These are phyloP conservation scores for Trichoderma polysporum DNA, from an alignment of 2,329 filamentous ascomycete genomes.

Conservation along the genomic window DNA sequence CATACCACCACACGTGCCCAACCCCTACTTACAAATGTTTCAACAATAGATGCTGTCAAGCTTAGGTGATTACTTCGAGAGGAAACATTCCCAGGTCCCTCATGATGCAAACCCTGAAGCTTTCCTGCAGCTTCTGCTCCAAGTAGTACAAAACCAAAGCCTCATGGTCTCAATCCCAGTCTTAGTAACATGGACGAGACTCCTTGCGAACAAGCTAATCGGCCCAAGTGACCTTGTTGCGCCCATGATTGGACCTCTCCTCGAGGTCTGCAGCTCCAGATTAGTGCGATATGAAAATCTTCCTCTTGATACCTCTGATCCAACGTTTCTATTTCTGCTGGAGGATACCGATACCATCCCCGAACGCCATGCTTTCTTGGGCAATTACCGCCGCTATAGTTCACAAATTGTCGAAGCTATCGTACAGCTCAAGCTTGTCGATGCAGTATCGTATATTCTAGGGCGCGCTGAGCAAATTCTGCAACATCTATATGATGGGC, in stretches of 20 bases:
- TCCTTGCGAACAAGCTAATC: conserved; percentile 71
- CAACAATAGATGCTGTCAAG: conserved; percentile 73
- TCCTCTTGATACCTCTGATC: conserved; percentile 76
- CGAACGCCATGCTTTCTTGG: conserved; percentile 90
- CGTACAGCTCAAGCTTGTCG: conserved; percentile 75
- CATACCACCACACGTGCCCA: background rate
- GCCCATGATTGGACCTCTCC: conserved; percentile 67
- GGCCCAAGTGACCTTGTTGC: conserved; percentile 61
- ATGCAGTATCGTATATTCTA: conserved; percentile 87
- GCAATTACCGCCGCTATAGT: conserved; percentile 92
- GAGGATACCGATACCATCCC: conserved; percentile 95
- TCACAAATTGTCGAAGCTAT: conserved; percentile 84
- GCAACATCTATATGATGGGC: conserved; percentile 70
- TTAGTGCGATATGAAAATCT: conserved; percentile 85
- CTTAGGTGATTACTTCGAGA: conserved; percentile 79
- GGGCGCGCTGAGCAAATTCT: conserved; percentile 72
- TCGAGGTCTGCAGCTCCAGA: conserved; percentile 80
- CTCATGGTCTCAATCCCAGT: conserved; percentile 91
- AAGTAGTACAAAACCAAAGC: conserved; percentile 80
- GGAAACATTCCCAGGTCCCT: conserved; percentile 68
- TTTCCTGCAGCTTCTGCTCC: conserved; percentile 76
- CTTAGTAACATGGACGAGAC: conserved; percentile 82
- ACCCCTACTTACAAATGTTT: background rate
- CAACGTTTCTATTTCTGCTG: conserved; percentile 76
- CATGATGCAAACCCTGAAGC: conserved; percentile 64